These are phyloP conservation scores for Colletotrichum eleusines DNA, from an alignment of 2,329 filamentous ascomycete genomes.

Conservation along the genomic window DNA sequence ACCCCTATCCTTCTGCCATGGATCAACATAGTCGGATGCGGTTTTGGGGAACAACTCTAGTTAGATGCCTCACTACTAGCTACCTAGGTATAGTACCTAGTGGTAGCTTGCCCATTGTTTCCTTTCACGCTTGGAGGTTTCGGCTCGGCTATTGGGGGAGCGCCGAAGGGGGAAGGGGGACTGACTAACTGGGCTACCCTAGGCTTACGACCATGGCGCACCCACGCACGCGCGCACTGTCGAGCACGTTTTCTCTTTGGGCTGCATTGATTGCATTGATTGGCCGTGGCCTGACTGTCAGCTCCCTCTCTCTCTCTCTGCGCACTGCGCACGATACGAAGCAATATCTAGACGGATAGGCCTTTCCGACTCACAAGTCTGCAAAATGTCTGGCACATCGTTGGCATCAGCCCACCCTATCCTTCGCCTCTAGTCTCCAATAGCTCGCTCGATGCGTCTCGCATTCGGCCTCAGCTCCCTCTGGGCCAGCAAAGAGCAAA, in stretches of 20 bases:
- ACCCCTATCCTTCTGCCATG: constrained; percentile 8
- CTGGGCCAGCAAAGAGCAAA: constrained; percentile 7
- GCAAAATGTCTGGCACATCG: not conserved
- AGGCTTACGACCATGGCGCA: constrained; percentile 19
- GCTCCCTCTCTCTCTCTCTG: too few relatives aligned
- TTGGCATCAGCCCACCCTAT: not conserved
- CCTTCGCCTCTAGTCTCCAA: not conserved
- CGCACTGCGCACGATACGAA: too few relatives aligned
- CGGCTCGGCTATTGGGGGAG: not conserved
- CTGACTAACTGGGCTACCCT: too few relatives aligned
- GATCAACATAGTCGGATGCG: constrained; percentile 7
- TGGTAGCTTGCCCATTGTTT: not conserved
- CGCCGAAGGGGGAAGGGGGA: not conserved
- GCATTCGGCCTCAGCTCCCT: constrained; percentile 6
- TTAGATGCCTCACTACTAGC: too few relatives aligned
- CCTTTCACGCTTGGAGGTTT: not conserved
- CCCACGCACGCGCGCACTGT: constrained; percentile 24
- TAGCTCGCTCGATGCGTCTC: not conserved
- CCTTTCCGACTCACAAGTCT: not conserved
- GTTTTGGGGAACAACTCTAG: not conserved
- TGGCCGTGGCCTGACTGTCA: too few relatives aligned
- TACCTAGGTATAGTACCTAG: too few relatives aligned
- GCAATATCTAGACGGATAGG: too few relatives aligned
- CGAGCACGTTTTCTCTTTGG: constrained; percentile 38
- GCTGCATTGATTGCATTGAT: too few relatives aligned